A percentile compares a stretch with the other conserved stretches of the same genome.
Conservation (phyloP, 495 filamentous ascomycete species). For the Neurospora sp. region DNA sequence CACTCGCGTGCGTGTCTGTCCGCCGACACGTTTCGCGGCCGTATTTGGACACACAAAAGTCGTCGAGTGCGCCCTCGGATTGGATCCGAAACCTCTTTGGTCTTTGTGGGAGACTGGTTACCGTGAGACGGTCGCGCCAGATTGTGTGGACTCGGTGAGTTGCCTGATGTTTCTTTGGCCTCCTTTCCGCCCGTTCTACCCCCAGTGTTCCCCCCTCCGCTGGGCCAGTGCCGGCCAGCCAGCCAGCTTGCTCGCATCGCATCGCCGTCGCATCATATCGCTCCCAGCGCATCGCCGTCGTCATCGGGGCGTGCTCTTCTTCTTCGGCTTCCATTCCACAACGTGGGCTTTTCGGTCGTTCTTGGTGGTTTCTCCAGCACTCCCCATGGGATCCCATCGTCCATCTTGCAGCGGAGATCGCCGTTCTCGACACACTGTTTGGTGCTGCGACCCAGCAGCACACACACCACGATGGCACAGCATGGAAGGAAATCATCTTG, state of each 20-base stretch:
- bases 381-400: not conserved
- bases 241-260: not conserved
- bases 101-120: constrained; percentile 6
- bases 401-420: constrained; percentile 1
- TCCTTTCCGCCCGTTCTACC: not conserved
- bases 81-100: constrained; percentile 1
- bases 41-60: not conserved
- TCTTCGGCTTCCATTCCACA: not conserved
- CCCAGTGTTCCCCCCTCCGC: not conserved
- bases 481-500: constrained; percentile 13
- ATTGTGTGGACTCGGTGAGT: constrained; percentile 4
- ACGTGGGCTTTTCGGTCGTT: constrained; percentile 1
- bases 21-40: constrained; percentile 6
- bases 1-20: not conserved
- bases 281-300: constrained; percentile 2
- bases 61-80: constrained; percentile 4
- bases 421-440: constrained; percentile 2
- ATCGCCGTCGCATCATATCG: constrained; percentile 1
- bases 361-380: constrained; percentile 4
- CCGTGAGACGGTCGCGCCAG: not conserved
- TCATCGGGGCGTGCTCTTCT: constrained; percentile 3
- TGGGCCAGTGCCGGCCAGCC: not conserved
- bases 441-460: constrained; percentile 2
- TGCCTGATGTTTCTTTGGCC: not conserved
- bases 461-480: not conserved